phyloP scores from a whole-genome alignment of 441 rosid species.

The Dalechampia spathulata region DNA sequence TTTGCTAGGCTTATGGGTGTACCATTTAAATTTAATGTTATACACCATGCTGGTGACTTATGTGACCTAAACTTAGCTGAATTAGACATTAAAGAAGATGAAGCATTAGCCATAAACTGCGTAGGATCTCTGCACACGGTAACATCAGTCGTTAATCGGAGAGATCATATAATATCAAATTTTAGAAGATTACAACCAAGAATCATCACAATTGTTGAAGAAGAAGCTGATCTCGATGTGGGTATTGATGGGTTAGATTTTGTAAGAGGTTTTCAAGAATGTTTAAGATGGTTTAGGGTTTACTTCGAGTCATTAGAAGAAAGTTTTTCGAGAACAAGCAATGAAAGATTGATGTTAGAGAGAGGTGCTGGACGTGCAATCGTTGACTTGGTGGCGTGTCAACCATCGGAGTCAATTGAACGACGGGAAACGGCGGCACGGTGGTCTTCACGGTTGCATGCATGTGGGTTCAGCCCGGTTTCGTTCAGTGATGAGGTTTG shows the following conservation, averaged over 20 bases:
- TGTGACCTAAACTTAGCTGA: slow-evolving; percentile 50
- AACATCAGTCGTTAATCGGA: slow-evolving; percentile 32
- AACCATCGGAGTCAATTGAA: slow-evolving; percentile 53
- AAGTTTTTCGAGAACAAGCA: slow-evolving; percentile 65
- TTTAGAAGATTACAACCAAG: slow-evolving; percentile 58
- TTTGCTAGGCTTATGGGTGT: slow-evolving; percentile 96
- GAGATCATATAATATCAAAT: slow-evolving; percentile 51
- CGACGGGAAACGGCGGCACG: slow-evolving; percentile 60
- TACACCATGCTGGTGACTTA: slow-evolving; percentile 66
- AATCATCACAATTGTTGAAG: slow-evolving; percentile 75
- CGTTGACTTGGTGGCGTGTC: slow-evolving; percentile 73
- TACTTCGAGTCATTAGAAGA: slow-evolving; percentile 78
- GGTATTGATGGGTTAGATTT: slow-evolving; percentile 57
- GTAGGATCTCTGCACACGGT: slow-evolving; percentile 58
- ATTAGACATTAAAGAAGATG: slow-evolving; percentile 48
- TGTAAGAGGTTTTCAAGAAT: slow-evolving; percentile 58
- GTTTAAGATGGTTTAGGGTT: slow-evolving; percentile 86
- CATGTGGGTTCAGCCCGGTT: slow-evolving; percentile 36
- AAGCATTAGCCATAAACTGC: slow-evolving; percentile 74
- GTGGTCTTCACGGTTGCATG: slow-evolving; percentile 66
- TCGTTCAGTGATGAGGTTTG: slow-evolving; percentile 75
- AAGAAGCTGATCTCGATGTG: slow-evolving; percentile 78
- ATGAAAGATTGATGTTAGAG: slow-evolving; percentile 82
- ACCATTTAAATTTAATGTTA: slow-evolving; percentile 77
- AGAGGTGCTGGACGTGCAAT: slow-evolving; percentile 69